Evolutionary conservation across 371 early-diverging fungal species (phyloP).

Genomic region (Sporodiniella umbellata): DNA sequence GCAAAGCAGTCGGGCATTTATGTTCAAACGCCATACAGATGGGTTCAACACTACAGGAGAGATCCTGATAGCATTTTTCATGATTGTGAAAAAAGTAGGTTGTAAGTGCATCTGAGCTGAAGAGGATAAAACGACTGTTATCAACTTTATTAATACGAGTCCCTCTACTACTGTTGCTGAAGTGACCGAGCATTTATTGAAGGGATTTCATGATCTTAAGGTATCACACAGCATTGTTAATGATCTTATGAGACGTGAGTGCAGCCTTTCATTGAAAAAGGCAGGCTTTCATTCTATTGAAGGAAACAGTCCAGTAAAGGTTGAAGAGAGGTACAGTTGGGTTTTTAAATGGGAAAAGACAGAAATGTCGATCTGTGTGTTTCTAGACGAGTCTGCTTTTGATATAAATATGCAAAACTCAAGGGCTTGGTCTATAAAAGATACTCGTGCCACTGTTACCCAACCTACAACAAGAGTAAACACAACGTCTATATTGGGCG

Average conservation of each 20-base stretch:
- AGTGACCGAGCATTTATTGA: constrained; percentile 2
- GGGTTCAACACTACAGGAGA: constrained; percentile 10
- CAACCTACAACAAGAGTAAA: not conserved
- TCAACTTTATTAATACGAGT: constrained; percentile 6
- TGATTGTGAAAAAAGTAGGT: constrained; percentile 11
- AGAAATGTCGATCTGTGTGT: constrained; percentile 11
- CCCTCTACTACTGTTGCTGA: constrained; percentile 11
- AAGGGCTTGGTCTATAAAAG: constrained; percentile 15
- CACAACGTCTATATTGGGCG: constrained; percentile 7
- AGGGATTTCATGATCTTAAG: constrained; percentile 13
- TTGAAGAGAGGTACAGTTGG: constrained; percentile 7
- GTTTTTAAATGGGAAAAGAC: constrained; percentile 15
- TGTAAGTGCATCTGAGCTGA: constrained; percentile 1
- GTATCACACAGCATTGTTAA: not conserved
- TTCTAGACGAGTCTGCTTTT: constrained; percentile 17
- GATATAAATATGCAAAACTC: constrained; percentile 16
- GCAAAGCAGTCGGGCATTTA: constrained; percentile 15
- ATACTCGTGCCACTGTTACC: constrained; percentile 12
- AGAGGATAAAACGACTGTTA: constrained; percentile 1
- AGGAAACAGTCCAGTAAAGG: constrained; percentile 10
- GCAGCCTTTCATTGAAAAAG: constrained; percentile 8
- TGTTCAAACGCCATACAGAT: constrained; percentile 11
- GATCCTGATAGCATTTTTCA: constrained; percentile 19
- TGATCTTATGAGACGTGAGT: constrained; percentile 8
- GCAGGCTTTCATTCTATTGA: constrained; percentile 5